Evolutionary conservation across 495 filamentous ascomycete species (phyloP).

Genomic region (Podospora fimiseda): DNA sequence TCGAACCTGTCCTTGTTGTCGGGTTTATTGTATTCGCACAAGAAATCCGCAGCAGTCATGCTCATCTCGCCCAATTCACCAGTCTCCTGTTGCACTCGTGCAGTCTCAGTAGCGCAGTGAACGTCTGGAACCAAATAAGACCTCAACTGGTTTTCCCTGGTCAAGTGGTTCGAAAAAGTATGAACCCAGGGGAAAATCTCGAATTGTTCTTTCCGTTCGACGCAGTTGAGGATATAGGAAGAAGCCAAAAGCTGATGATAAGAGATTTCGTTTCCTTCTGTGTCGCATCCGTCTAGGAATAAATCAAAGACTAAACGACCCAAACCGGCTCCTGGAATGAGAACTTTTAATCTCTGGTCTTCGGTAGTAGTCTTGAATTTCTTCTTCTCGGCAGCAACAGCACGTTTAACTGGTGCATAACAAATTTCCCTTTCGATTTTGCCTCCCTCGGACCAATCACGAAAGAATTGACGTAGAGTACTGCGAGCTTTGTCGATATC

Average conservation of each 20-base stretch:
- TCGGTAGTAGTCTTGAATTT: neutral
- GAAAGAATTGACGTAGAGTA: conserved; percentile 86
- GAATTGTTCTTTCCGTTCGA: conserved; percentile 40
- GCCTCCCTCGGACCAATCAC: conserved; percentile 88
- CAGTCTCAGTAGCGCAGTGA: conserved; percentile 56
- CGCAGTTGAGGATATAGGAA: conserved; percentile 74
- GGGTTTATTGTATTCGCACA: conserved; percentile 60
- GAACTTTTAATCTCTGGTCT: conserved; percentile 49
- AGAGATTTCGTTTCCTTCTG: conserved; percentile 92
- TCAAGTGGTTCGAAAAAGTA: conserved; percentile 71
- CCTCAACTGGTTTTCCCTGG: conserved; percentile 62
- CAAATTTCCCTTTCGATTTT: conserved; percentile 63
- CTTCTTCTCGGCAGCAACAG: conserved; percentile 52
- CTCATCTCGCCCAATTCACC: conserved; percentile 57
- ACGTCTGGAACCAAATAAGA: conserved; percentile 69
- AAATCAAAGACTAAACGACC: conserved; percentile 84
- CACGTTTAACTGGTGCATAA: conserved; percentile 63
- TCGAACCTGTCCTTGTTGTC: conserved; percentile 59
- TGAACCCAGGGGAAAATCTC: conserved; percentile 76
- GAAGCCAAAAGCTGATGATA: conserved; percentile 87
- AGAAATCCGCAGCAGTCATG: conserved; percentile 83
- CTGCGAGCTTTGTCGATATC: conserved; percentile 88
- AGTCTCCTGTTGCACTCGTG: conserved; percentile 9
- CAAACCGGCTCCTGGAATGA: conserved; percentile 86
- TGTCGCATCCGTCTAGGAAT: conserved; percentile 62